phyloP scores from a whole-genome alignment of 768 basidiomycete species.

The Mycena indigotica region DNA sequence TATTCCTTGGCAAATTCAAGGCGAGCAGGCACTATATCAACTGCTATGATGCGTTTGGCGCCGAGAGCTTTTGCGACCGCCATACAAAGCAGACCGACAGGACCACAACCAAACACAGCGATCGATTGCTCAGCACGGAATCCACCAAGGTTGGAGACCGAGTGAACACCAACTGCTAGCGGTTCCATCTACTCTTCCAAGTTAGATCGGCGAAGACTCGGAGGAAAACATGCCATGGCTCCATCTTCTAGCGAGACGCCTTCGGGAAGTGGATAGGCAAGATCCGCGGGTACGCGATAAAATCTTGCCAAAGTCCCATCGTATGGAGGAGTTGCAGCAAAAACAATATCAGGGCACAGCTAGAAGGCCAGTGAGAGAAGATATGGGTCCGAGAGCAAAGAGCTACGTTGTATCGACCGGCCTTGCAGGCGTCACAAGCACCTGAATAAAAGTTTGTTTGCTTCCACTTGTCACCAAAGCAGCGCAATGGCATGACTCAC shows the following conservation, averaged over 20 bases:
- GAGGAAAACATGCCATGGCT: constrained; percentile 68
- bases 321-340: constrained; percentile 92
- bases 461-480: constrained; percentile 2
- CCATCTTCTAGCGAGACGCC: constrained; percentile 89
- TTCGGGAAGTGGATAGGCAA: constrained; percentile 83
- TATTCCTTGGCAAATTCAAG: constrained; percentile 87
- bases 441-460: constrained; percentile 35
- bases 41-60: constrained; percentile 79
- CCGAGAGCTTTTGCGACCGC: constrained; percentile 95
- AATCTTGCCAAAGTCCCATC: constrained; percentile 59
- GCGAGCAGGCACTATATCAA: constrained; percentile 76
- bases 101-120: constrained; percentile 87
- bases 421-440: constrained; percentile 80
- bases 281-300: constrained; percentile 84
- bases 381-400: constrained; percentile 11
- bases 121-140: constrained; percentile 77
- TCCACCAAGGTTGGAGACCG: constrained; percentile 74
- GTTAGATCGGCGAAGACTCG: not conserved
- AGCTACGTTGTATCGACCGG: constrained; percentile 81
- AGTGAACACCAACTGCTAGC: constrained; percentile 88
- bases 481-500: constrained; percentile 39
- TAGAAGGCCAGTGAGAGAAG: constrained; percentile 28
- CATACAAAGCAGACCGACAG: constrained; percentile 87
- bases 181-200: constrained; percentile 76
- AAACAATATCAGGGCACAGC: constrained; percentile 85